A percentile compares a stretch with the other conserved stretches of the same genome.
phyloP scores from a whole-genome alignment of 495 filamentous ascomycete genomes.

The Daldinia childiae region DNA sequence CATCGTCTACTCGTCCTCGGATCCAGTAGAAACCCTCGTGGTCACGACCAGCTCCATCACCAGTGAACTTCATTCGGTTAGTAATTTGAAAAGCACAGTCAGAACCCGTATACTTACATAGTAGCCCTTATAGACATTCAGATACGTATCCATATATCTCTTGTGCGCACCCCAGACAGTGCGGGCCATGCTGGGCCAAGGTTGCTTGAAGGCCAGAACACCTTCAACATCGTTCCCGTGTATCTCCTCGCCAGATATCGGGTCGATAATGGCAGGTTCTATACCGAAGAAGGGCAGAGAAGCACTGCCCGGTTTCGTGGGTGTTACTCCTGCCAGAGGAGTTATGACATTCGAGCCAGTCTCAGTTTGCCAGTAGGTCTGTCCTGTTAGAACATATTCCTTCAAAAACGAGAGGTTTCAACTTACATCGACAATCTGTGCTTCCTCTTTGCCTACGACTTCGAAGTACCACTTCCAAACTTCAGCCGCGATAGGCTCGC shows the following conservation, averaged over 20 bases:
- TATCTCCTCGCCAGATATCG: constrained; percentile 92
- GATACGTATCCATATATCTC: constrained; percentile 98
- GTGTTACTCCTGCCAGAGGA: constrained; percentile 77
- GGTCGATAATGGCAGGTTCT: constrained; percentile 97
- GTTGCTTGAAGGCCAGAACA: constrained; percentile 96
- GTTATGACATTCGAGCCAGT: constrained; percentile 94
- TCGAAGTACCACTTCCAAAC: constrained; percentile 99
- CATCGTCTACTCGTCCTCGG: constrained; percentile 96
- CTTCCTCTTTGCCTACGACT: constrained; percentile 90
- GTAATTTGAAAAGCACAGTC: constrained; percentile 23
- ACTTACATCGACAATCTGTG: constrained; percentile 94
- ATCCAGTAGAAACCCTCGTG: constrained; percentile 99
- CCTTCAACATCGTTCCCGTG: constrained; percentile 97
- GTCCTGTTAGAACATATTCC: constrained; percentile 27
- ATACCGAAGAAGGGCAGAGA: constrained; percentile 96
- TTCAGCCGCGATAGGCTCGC: constrained; percentile 97
- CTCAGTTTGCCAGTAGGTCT: constrained; percentile 99
- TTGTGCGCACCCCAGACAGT: constrained; percentile 99
- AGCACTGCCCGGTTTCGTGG: constrained; percentile 80
- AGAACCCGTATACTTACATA: constrained; percentile 72
- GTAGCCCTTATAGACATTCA: constrained; percentile 97
- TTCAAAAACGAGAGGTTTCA: not conserved
- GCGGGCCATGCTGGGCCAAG: constrained; percentile 98
- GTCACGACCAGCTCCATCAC: constrained; percentile 95
- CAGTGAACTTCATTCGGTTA: constrained; percentile 81